These are phyloP conservation scores for Graphilbum ipis-grandicollis DNA, from an alignment of 2,329 filamentous ascomycete species.

Conservation along the genomic window DNA sequence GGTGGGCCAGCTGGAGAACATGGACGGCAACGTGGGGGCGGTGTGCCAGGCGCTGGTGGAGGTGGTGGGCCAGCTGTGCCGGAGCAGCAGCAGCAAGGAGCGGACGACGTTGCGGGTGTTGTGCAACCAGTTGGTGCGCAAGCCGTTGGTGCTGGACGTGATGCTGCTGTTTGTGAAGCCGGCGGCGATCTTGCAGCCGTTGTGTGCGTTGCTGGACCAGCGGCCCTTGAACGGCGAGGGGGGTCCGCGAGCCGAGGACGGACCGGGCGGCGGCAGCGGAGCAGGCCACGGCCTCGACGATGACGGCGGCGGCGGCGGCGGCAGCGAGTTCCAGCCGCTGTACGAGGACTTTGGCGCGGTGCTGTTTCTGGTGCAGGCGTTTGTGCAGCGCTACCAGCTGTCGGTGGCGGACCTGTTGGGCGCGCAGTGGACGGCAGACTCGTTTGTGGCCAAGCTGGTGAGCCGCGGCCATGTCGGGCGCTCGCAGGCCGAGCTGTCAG, in stretches of 20 bases:
- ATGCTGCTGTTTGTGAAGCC: conserved; percentile 60
- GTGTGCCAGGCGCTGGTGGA: conserved; percentile 64
- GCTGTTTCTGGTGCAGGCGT: conserved; percentile 53
- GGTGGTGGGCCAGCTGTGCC: conserved; percentile 51
- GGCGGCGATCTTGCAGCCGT: conserved; percentile 49
- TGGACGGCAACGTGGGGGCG: conserved; percentile 81
- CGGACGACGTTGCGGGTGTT: conserved; percentile 65
- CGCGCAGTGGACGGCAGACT: conserved; percentile 31
- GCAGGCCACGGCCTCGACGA: background rate
- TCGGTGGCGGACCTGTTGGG: conserved; percentile 46
- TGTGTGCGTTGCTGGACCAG: conserved; percentile 59
- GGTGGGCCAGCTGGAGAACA: conserved; percentile 68
- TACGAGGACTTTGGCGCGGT: conserved; percentile 77
- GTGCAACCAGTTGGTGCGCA: conserved; percentile 56
- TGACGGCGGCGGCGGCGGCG: background rate
- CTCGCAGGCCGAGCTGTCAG: conserved; percentile 40
- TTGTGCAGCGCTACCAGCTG: conserved; percentile 60
- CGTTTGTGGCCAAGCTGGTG: conserved; percentile 52
- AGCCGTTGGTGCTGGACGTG: conserved; percentile 55
- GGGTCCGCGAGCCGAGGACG: background rate
- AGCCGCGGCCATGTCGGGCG: conserved; percentile 39
- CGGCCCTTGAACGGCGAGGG: conserved; percentile 32
- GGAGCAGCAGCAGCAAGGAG: conserved; percentile 51
- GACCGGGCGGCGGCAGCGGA: background rate
- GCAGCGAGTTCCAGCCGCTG: conserved; percentile 59